A percentile compares a stretch with the other conserved stretches of the same genome.
These are phyloP conservation scores for Colletotrichum sp. DNA, from an alignment of 2,329 filamentous ascomycete genomes.

Conservation along the genomic window DNA sequence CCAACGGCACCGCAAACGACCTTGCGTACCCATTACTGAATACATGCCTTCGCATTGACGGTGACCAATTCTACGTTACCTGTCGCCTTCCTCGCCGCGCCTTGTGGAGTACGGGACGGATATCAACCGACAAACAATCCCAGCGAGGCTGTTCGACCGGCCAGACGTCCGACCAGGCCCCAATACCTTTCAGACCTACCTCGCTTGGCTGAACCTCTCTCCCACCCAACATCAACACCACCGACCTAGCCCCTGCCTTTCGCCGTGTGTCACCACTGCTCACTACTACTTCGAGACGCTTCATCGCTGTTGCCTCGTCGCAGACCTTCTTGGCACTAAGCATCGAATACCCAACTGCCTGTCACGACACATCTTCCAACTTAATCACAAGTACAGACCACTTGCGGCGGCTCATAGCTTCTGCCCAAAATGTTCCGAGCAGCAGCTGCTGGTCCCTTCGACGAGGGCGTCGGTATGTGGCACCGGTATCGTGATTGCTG, in stretches of 20 bases:
- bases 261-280: neutral
- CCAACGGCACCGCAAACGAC: neutral
- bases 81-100: neutral
- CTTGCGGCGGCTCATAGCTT: constrained; percentile 13
- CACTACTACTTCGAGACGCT: neutral
- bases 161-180: neutral
- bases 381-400: neutral
- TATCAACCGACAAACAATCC: neutral
- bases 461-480: constrained; percentile 62
- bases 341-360: neutral
- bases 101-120: neutral
- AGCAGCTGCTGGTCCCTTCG: constrained; percentile 61
- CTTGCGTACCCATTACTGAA: constrained; percentile 7
- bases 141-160: neutral
- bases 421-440: constrained; percentile 60
- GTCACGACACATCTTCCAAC: neutral
- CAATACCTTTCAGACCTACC: neutral
- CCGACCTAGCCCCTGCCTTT: neutral
- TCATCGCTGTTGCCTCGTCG: neutral
- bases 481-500: neutral
- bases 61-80: neutral
- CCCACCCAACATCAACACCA: neutral
- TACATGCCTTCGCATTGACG: neutral
- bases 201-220: neutral
- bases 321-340: neutral